Base-by-base conservation (phyloP, 371 early-diverging fungal species). In the Entomophthora muscae region DNA sequence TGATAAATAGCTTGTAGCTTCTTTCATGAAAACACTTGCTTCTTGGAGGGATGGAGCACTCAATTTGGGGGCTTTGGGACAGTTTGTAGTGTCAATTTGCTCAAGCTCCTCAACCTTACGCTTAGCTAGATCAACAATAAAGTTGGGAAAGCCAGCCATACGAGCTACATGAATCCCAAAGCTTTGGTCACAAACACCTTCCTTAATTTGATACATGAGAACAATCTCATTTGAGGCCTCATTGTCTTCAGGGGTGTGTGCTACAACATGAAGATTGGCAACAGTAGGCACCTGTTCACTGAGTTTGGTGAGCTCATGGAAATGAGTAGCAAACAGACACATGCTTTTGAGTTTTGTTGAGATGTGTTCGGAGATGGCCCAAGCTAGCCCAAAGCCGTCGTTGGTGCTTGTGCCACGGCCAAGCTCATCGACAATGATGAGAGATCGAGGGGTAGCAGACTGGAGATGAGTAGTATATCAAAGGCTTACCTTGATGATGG, bases 101-200 rank as follows among this genome's bases (percentile, higher is more conserved):
- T 63, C 63, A 22, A 63, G 27, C 31, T 63, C 30, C 3, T 63
- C 55, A 12, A 63, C 63, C 31, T 63, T 63, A 13, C 55, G 53
- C n/a, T 53, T 63, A 29, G 63, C 63, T 62, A 69, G 60, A 12
- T 75, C 68, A 13, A 95, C 83, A 1, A 93, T 91, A 0, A 79
- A 73, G 22, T 76, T 72, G 0, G 99, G 99, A 69, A 99, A 99
- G 54, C 88, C 81, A 3, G 95, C 98, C 65, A 91, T 67, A 73
- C 93, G 87, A 1, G 99, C 99, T 3, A 98, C 98, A 66, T 98
- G 96, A 65, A 99, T 93, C 60, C 99, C 99, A 78, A 96, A 98
- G 68, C 95, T 94, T 67, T 91, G 89, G 73, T 98, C 94, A 67
- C 97, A 93, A 0, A 89, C 80, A 74, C 86, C 88, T 66, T 83